These are phyloP conservation scores for Jackrogersella minutella DNA, from an alignment of 495 filamentous ascomycete species.

Conservation along the genomic window DNA sequence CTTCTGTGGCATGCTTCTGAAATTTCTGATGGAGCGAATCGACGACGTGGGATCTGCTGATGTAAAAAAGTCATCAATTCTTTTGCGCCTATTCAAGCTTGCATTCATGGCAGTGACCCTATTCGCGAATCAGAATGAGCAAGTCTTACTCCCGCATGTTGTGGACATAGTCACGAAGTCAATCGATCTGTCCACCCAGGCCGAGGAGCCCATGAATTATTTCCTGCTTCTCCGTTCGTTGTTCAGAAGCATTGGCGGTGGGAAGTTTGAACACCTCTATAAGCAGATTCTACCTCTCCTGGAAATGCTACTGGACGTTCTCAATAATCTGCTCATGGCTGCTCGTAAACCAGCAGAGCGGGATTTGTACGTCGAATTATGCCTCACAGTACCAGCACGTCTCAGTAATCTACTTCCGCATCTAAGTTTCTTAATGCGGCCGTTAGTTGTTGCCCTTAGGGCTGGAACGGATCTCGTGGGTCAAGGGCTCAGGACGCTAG, in stretches of 20 bases:
- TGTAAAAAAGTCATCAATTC: constrained; percentile 86
- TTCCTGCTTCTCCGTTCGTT: constrained; percentile 91
- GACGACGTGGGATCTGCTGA: constrained; percentile 93
- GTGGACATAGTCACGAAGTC: constrained; percentile 95
- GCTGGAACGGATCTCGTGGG: constrained; percentile 93
- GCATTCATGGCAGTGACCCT: constrained; percentile 99
- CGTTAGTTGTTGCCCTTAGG: constrained; percentile 90
- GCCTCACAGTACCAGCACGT: constrained; percentile 92
- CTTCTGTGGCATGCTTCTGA: constrained; percentile 96
- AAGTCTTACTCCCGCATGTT: constrained; percentile 93
- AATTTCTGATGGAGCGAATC: constrained; percentile 96
- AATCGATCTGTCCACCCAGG: constrained; percentile 92
- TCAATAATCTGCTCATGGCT: constrained; percentile 90
- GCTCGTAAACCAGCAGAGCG: constrained; percentile 89
- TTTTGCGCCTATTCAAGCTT: constrained; percentile 95
- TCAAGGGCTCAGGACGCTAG: constrained; percentile 91
- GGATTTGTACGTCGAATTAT: constrained; percentile 96
- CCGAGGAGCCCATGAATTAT: constrained; percentile 98
- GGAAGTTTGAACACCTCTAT: constrained; percentile 95
- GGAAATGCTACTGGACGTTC: constrained; percentile 95
- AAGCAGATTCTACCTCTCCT: constrained; percentile 96
- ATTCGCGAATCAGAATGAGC: constrained; percentile 93
- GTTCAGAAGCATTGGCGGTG: constrained; percentile 96
- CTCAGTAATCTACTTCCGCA: constrained; percentile 97
- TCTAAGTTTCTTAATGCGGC: constrained; percentile 95